A percentile compares a stretch with the other conserved stretches of the same genome.
Conservation (phyloP, 805 yeast species). For the Lachancea quebecensis region DNA sequence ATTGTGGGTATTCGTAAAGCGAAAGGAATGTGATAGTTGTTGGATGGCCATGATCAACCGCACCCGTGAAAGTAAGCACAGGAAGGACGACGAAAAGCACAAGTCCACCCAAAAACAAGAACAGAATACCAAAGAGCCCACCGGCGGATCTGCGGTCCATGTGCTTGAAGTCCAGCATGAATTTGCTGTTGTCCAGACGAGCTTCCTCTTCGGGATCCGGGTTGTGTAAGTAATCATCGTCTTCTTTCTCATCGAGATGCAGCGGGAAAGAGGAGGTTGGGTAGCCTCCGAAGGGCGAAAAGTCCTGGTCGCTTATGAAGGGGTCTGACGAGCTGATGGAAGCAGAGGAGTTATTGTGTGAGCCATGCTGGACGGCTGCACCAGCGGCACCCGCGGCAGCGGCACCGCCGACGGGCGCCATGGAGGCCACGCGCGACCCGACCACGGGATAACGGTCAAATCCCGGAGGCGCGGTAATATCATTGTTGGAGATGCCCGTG, state of each 20-base stretch:
- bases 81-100: slow-evolving; percentile 77
- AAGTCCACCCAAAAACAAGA: slow-evolving; percentile 52
- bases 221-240: slow-evolving; percentile 90
- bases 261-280: slow-evolving; percentile 91
- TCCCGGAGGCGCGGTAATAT: slow-evolving; percentile 42
- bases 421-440: slow-evolving; percentile 51
- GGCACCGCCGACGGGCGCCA: slow-evolving; percentile 31
- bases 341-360: slow-evolving; percentile 21
- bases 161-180: slow-evolving; percentile 54
- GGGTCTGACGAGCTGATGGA: slow-evolving; percentile 33
- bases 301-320: slow-evolving; percentile 51
- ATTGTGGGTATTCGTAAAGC: slow-evolving; percentile 42
- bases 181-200: slow-evolving; percentile 64
- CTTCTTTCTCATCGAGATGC: slow-evolving; percentile 86
- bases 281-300: slow-evolving; percentile 93
- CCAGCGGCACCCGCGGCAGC: slow-evolving; percentile 6
- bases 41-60: slow-evolving; percentile 29
- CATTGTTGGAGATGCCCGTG: slow-evolving; percentile 12
- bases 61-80: slow-evolving; percentile 76
- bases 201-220: slow-evolving; percentile 96
- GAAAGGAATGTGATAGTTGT: slow-evolving; percentile 38
- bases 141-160: slow-evolving; percentile 57
- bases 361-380: slow-evolving; percentile 11
- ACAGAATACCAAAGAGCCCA: slow-evolving; percentile 55
- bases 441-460: slow-evolving; percentile 63